phyloP scores from a whole-genome alignment of 129 eudicot genomes.

The Saposhnikovia divaricata region DNA sequence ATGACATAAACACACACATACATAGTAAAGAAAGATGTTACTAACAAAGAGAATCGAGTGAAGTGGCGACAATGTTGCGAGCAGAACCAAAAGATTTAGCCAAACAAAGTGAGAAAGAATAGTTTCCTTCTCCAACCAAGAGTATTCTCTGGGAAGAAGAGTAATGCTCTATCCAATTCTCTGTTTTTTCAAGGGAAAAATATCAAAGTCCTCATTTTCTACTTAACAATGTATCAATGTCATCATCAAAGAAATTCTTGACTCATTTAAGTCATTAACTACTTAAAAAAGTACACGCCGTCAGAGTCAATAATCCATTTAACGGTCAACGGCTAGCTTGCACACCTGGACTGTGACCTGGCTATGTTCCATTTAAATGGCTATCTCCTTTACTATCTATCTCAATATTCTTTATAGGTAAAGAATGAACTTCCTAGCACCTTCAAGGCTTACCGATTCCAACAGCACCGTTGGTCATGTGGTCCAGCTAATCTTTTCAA shows the following conservation, averaged over 20 bases:
- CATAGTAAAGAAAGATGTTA: not conserved
- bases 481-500: constrained; percentile 41
- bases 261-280: too few species aligned
- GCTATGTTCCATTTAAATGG: too few species aligned
- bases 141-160: constrained; percentile 35
- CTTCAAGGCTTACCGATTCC: constrained; percentile 37
- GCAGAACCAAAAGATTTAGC: constrained; percentile 46
- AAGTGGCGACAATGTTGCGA: constrained; percentile 44
- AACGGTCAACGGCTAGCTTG: too few species aligned
- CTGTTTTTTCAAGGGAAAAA: constrained; percentile 3
- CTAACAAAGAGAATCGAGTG: constrained; percentile 22
- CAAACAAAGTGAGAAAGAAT: constrained; percentile 44
- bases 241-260: too few species aligned
- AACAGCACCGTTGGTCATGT: constrained; percentile 52
- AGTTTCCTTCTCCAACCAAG: constrained; percentile 62
- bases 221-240: too few species aligned
- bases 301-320: too few species aligned
- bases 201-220: too few species aligned
- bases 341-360: too few species aligned
- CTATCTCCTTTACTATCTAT: too few species aligned
- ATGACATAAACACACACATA: not conserved
- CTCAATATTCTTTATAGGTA: constrained; percentile 20
- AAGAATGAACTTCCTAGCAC: constrained; percentile 43
- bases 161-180: constrained; percentile 36
- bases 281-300: too few species aligned